Percentiles rank a stretch among this genome's conserved stretches.
These are phyloP conservation scores for Scedosporium boydii DNA, from an alignment of 2,329 filamentous ascomycete genomes.

Conservation along the genomic window DNA sequence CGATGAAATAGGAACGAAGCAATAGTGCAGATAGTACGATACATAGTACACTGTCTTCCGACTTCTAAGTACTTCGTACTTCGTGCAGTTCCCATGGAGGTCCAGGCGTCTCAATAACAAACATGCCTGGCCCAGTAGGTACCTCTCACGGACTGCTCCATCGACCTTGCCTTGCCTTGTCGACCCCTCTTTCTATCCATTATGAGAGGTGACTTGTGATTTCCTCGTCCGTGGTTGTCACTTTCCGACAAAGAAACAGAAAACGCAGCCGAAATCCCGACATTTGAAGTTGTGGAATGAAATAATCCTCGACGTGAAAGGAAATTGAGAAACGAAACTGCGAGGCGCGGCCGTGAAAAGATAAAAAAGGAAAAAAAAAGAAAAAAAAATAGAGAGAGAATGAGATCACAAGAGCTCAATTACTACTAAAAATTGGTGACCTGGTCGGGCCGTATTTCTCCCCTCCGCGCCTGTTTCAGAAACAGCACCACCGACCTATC, in stretches of 20 bases:
- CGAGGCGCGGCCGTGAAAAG: neutral
- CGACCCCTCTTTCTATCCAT: neutral
- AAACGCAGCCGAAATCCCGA: neutral
- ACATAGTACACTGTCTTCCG: too few species aligned
- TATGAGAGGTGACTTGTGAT: neutral
- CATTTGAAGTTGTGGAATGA: neutral
- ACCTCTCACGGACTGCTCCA: neutral
- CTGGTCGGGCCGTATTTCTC: neutral
- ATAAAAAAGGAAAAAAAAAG: neutral
- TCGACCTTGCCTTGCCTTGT: neutral
- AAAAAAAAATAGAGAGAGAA: neutral
- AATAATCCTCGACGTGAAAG: neutral
- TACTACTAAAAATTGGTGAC: neutral
- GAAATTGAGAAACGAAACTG: neutral
- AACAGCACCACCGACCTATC: neutral
- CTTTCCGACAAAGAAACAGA: neutral
- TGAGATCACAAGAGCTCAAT: neutral
- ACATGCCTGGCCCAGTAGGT: too few species aligned
- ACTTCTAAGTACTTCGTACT: too few species aligned
- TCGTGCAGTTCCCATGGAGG: too few species aligned
- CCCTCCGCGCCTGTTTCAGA: constrained; percentile 1
- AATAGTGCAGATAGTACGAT: too few species aligned
- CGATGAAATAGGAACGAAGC: too few species aligned
- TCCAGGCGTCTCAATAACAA: too few species aligned
- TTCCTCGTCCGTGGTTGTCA: neutral